phyloP scores from a whole-genome alignment of 495 filamentous ascomycete species.

The Rhypophila decipiens region DNA sequence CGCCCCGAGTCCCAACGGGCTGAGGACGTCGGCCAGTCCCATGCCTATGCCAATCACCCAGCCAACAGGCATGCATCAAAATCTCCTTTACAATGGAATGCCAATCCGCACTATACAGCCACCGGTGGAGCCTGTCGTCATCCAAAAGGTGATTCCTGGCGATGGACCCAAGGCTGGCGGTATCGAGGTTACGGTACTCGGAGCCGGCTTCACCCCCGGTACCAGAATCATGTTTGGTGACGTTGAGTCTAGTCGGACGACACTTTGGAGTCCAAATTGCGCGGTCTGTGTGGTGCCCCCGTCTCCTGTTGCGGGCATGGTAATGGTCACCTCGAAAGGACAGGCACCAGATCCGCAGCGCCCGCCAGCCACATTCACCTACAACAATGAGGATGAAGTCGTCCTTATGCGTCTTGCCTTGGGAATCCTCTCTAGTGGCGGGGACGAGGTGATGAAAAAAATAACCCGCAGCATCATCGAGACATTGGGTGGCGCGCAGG shows the following conservation, averaged over 20 bases:
- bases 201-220: conserved; percentile 70
- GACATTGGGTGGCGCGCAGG: too few species aligned
- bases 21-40: too few species aligned
- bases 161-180: conserved; percentile 79
- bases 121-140: conserved; percentile 5
- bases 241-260: conserved; percentile 67
- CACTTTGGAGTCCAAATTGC: conserved; percentile 73
- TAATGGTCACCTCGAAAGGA: conserved; percentile 65
- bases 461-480: conserved; percentile 50
- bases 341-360: conserved; percentile 38
- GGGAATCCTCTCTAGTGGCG: conserved; percentile 23
- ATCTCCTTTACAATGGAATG: too few species aligned
- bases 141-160: conserved; percentile 65
- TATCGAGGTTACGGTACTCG: conserved; percentile 77
- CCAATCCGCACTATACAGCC: too few species aligned
- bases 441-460: conserved; percentile 42
- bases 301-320: conserved; percentile 58
- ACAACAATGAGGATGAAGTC: conserved; percentile 67
- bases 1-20: conserved; percentile 9
- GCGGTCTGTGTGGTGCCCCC: conserved; percentile 84
- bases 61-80: too few species aligned
- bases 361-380: conserved; percentile 56
- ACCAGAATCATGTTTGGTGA: conserved; percentile 86
- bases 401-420: conserved; percentile 12
- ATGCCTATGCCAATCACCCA: too few species aligned